Conservation (phyloP, 441 rosid genomes). For the Erysimum pusillum region DNA sequence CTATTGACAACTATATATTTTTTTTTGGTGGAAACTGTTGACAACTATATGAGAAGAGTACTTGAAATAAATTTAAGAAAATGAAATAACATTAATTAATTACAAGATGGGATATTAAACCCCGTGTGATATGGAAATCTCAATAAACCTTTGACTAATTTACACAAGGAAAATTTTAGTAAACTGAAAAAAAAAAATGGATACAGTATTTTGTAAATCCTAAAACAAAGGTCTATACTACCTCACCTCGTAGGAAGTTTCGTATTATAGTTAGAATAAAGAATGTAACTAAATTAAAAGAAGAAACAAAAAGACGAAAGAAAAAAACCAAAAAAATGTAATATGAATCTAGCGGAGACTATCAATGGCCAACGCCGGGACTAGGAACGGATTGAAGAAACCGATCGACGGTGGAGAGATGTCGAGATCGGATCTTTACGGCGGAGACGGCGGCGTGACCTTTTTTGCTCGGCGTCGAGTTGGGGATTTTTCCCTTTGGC, state of each 20-base stretch:
- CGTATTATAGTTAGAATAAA: constrained; percentile 33
- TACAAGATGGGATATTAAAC: constrained; percentile 5
- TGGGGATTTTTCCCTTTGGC: constrained; percentile 69
- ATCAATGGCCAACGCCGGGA: constrained; percentile 78
- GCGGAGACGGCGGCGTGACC: constrained; percentile 61
- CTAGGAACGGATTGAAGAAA: constrained; percentile 79
- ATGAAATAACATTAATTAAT: constrained; percentile 5
- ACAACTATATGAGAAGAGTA: no score
- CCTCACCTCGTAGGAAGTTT: constrained; percentile 5
- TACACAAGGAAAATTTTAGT: constrained; percentile 6
- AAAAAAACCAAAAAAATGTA: background rate
- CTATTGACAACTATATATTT: no score
- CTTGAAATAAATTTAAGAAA: background rate
- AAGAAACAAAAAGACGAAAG: background rate
- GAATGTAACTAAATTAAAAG: constrained; percentile 25
- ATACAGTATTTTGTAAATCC: no score
- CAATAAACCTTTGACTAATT: constrained; percentile 13
- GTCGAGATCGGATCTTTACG: constrained; percentile 61
- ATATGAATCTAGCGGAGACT: constrained; percentile 18
- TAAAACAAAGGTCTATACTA: constrained; percentile 19
- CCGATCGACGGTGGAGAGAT: constrained; percentile 65
- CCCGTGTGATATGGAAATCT: background rate
- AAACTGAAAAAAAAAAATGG: constrained; percentile 20
- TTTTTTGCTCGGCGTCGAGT: constrained; percentile 73
- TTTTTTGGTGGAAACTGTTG: no score